Base-by-base conservation (phyloP, 768 basidiomycete genomes). In the Gyrodon lividus region DNA sequence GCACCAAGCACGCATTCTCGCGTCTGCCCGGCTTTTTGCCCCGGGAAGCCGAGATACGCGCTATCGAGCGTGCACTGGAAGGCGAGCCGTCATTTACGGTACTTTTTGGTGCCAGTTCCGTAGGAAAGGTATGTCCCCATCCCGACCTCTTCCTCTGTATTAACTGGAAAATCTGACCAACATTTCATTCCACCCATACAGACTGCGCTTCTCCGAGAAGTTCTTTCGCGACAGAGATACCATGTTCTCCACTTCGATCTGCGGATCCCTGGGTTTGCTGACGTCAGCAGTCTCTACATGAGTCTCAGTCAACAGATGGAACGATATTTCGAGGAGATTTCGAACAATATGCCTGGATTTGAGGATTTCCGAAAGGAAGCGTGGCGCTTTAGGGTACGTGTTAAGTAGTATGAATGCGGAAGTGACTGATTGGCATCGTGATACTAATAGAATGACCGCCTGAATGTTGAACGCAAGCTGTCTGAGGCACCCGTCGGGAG, bases 171-270 rank as follows among this genome's bases (percentile, higher is more conserved):
- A 37, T 45, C 50, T 59, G 46, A 45, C 30, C 0, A 4, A 13
- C 31, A 7, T 23, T 34, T 30, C 28, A 28, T 35, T 40, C 22
- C 17, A 30, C 22, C 23, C 55, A 31, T 48, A 40, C 59, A 90
- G 84, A 93, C 91, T 5, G 83, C 86, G 0, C 77, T 93, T 7
- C 74, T 92, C 12, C 79, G 89, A 40, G 87, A 92, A 68, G 81
- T 92, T 23, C 80, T 93, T 22, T 83, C 82, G 10, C 72, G 75
- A 17, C 77, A 83, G 9, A 73, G 72, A 44, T 92, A 86, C 62
- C 87, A 90, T 69, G 87, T 92, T 48, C 77, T 92, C 43, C 86
- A 90, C 61, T 89, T 92, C 57, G 89, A 92, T 66, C 75, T 93
- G 38, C 82, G 89, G 5, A 89, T 92, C 43, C 81, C 90, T 3